Evolutionary conservation across 805 yeast genomes (phyloP).

Genomic region (Monosporozyma servazzii): DNA sequence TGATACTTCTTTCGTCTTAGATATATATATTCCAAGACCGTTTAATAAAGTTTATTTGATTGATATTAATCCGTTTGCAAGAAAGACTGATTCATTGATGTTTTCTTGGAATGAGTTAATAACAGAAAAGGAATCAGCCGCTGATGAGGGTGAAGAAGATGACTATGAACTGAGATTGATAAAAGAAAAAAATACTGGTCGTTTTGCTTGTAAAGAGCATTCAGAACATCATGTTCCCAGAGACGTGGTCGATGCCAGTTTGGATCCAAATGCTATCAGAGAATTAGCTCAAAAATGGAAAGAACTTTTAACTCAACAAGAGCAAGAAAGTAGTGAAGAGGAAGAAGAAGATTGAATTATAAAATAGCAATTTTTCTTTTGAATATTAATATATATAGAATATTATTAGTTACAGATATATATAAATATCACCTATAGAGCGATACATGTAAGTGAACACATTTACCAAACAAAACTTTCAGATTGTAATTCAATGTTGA

Average conservation of each 20-base stretch:
- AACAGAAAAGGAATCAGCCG: conserved; percentile 12
- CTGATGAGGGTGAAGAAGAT: conserved; percentile 12
- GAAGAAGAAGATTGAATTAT: conserved; percentile 1
- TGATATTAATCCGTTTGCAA: conserved; percentile 79
- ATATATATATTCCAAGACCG: conserved; percentile 75
- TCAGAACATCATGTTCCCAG: conserved; percentile 87
- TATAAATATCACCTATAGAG: background rate
- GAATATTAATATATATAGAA: background rate
- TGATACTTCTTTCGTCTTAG: conserved; percentile 56
- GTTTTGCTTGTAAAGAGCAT: conserved; percentile 74
- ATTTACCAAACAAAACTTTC: conserved; percentile 30
- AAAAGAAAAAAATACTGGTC: conserved; percentile 55
- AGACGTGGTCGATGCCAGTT: conserved; percentile 79
- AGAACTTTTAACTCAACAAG: conserved; percentile 29
- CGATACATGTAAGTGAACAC: background rate
- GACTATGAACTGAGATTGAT: conserved; percentile 57
- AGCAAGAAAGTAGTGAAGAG: conserved; percentile 13
- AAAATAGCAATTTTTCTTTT: background rate
- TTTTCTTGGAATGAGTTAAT: conserved; percentile 79
- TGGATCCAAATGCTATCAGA: conserved; percentile 58
- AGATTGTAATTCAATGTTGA: conserved; percentile 27
- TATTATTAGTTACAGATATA: background rate
- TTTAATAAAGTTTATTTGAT: conserved; percentile 55
- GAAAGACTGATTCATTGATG: conserved; percentile 68
- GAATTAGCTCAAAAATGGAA: conserved; percentile 59